Conservation (phyloP, 345 rosid genomes). For the Dimocarpus longan region DNA sequence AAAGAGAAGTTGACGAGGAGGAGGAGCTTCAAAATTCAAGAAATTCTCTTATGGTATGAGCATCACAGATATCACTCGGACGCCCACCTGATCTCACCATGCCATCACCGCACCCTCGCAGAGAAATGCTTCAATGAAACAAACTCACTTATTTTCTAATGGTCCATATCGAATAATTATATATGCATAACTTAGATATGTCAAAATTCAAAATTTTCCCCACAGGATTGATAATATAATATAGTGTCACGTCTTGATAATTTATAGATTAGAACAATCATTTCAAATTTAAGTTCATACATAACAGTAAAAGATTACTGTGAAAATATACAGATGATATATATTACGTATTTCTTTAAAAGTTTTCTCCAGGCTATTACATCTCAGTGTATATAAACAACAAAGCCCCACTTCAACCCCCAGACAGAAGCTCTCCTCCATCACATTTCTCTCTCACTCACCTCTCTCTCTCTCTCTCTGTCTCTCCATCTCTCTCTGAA, state of each 20-base stretch:
- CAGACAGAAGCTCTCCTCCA: conserved; percentile 19
- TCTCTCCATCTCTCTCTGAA: neutral
- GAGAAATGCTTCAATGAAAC: no score
- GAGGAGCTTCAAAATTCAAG: conserved; percentile 38
- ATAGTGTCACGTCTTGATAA: neutral
- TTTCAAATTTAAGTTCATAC: neutral
- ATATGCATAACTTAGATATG: no score
- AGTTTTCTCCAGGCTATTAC: neutral
- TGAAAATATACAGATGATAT: neutral
- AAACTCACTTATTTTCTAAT: neutral
- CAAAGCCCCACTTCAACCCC: conserved; percentile 19
- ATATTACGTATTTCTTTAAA: neutral
- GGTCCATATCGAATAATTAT: no score
- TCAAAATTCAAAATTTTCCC: no score
- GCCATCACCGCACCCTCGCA: conserved; percentile 21
- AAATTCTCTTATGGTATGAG: conserved; percentile 22
- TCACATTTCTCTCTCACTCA: neutral
- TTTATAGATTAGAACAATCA: no score
- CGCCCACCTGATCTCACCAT: conserved; percentile 25
- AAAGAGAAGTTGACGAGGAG: neutral
- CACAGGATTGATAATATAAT: no score
- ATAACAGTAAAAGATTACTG: neutral
- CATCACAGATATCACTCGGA: neutral
- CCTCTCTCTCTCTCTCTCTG: neutral
- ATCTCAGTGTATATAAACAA: conserved; percentile 24